These are phyloP conservation scores for Coprinopsis marcescibilis DNA, from an alignment of 768 basidiomycete genomes.

Conservation along the genomic window DNA sequence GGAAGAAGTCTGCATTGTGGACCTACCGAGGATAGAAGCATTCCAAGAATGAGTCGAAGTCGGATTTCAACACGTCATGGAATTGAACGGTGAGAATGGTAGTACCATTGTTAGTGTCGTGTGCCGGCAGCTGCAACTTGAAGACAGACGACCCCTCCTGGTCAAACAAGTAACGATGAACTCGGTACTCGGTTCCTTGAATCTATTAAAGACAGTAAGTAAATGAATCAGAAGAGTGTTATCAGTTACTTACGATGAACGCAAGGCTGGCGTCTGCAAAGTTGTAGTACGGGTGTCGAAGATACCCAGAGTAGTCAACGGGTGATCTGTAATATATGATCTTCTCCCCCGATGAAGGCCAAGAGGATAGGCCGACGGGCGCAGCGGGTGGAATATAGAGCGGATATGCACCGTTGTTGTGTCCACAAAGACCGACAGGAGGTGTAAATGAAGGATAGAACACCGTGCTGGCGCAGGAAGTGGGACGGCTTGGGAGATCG, in stretches of 20 bases:
- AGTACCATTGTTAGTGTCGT: too few relatives aligned
- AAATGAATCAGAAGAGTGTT: conserved; percentile 17
- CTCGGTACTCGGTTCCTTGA: conserved; percentile 22
- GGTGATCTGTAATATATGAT: not conserved
- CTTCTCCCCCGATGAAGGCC: not conserved
- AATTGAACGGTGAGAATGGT: too few relatives aligned
- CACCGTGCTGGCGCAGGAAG: too few relatives aligned
- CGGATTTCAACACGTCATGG: conserved; percentile 18
- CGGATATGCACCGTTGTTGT: not conserved
- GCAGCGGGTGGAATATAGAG: not conserved
- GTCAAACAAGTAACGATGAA: conserved; percentile 33
- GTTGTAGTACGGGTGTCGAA: not conserved
- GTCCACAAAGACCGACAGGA: not conserved
- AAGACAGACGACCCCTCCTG: conserved; percentile 30
- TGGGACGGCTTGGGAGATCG: too few relatives aligned
- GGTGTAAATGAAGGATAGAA: not conserved
- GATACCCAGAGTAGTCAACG: not conserved
- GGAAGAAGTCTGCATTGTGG: conserved; percentile 15
- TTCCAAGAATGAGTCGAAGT: conserved; percentile 14
- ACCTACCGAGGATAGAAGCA: conserved; percentile 34
- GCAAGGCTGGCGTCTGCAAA: not conserved
- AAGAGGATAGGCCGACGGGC: not conserved
- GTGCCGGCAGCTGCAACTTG: too few relatives aligned
- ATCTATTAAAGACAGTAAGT: conserved; percentile 21
- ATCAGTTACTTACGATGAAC: not conserved